These are phyloP conservation scores for Linnemannia zychae DNA, from an alignment of 192 early-diverging fungal species.

Conservation along the genomic window DNA sequence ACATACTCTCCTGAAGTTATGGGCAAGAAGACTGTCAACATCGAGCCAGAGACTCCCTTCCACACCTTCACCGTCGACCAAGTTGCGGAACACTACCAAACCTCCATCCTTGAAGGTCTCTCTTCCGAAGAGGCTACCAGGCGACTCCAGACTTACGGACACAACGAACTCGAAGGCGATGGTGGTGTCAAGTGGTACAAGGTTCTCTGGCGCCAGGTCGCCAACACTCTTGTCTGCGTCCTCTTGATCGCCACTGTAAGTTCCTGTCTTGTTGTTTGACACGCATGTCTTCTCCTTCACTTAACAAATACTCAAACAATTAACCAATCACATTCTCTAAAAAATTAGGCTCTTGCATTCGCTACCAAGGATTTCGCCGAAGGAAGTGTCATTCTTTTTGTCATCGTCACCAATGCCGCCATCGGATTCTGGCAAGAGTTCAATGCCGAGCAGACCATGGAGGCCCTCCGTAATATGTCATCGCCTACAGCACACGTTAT, in stretches of 20 bases:
- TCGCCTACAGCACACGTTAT: constrained; percentile 91
- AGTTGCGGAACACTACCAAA: constrained; percentile 29
- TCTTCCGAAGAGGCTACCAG: constrained; percentile 62
- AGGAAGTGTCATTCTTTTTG: constrained; percentile 82
- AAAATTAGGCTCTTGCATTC: constrained; percentile 66
- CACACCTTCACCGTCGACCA: constrained; percentile 47
- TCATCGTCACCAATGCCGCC: constrained; percentile 86
- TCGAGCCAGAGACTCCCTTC: constrained; percentile 35
- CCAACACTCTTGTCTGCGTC: constrained; percentile 76
- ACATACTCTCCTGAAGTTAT: constrained; percentile 10
- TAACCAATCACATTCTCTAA: not conserved
- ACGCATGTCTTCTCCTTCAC: not conserved
- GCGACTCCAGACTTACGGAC: constrained; percentile 59
- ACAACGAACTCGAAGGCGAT: constrained; percentile 77
- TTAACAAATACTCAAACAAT: not conserved
- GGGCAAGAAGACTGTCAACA: constrained; percentile 11
- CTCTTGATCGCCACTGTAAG: constrained; percentile 71
- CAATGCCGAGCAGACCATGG: constrained; percentile 94
- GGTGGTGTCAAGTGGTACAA: constrained; percentile 74
- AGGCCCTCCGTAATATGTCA: constrained; percentile 89
- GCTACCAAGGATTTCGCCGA: constrained; percentile 77
- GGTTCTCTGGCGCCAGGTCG: constrained; percentile 73
- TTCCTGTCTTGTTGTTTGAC: not conserved
- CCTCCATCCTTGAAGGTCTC: constrained; percentile 59
- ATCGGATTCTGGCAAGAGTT: constrained; percentile 96